Conservation (phyloP, 2,329 filamentous ascomycete species). For the Zymoseptoria pseudotritici region DNA sequence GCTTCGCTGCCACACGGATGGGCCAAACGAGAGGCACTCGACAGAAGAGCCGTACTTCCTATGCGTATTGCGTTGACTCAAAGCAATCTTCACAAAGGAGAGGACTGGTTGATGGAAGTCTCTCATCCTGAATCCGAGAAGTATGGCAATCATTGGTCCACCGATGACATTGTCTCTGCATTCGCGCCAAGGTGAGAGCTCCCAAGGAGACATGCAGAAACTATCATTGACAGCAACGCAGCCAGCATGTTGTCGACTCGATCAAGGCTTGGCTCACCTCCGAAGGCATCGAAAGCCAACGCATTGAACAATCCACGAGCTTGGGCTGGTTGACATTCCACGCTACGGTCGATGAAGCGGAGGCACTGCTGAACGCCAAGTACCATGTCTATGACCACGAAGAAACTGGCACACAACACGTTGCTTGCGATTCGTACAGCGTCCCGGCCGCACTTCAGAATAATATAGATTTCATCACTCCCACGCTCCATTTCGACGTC, state of each 20-base stretch:
- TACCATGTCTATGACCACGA: conserved; percentile 46
- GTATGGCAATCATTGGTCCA: conserved; percentile 37
- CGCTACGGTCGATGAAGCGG: conserved; percentile 47
- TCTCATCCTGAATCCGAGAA: conserved; percentile 37
- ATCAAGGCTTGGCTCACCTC: conserved; percentile 49
- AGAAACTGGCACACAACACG: conserved; percentile 27
- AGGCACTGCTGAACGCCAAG: conserved; percentile 46
- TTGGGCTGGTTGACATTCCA: conserved; percentile 52
- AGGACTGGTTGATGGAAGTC: conserved; percentile 30
- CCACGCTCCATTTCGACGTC: conserved; percentile 36
- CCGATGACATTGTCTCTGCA: conserved; percentile 36
- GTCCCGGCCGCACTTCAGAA: conserved; percentile 24
- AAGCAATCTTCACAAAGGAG: conserved; percentile 28
- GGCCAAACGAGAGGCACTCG: conserved; percentile 21
- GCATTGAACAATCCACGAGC: conserved; percentile 45
- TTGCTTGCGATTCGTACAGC: conserved; percentile 35
- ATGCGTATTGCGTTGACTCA: conserved; percentile 31
- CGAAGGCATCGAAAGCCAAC: conserved; percentile 43
- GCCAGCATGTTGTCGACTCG: conserved; percentile 39
- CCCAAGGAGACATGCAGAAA: background rate
- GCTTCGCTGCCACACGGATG: conserved; percentile 22
- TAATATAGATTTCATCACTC: conserved; percentile 33
- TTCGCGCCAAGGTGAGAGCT: conserved; percentile 33
- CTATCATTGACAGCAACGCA: conserved; percentile 4
- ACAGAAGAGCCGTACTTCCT: conserved; percentile 24